Conservation (phyloP, 2,329 filamentous ascomycete genomes). For the Amylocarpus encephaloides region DNA sequence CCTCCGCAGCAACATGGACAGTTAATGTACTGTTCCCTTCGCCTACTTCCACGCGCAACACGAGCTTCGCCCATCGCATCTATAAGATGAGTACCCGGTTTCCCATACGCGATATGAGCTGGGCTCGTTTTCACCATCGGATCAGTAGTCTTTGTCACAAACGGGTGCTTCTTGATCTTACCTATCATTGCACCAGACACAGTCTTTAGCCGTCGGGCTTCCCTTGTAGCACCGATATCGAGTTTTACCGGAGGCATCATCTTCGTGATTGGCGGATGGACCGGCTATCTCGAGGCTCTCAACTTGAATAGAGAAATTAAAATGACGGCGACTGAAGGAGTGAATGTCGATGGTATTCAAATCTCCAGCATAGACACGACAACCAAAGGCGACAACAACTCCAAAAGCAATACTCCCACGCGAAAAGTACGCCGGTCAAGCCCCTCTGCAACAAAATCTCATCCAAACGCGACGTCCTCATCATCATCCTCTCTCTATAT, state of each 20-base stretch:
- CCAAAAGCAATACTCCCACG: slow-evolving; percentile 3
- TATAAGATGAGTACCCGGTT: slow-evolving; percentile 17
- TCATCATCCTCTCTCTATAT: neutral
- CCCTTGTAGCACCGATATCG: slow-evolving; percentile 16
- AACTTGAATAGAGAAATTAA: slow-evolving; percentile 14
- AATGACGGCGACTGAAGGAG: slow-evolving; percentile 10
- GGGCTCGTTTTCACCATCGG: slow-evolving; percentile 17
- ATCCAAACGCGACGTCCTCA: neutral
- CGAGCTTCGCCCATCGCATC: slow-evolving; percentile 5
- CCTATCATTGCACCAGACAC: slow-evolving; percentile 15
- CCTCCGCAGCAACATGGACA: neutral
- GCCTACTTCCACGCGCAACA: slow-evolving; percentile 4
- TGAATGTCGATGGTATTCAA: slow-evolving; percentile 5
- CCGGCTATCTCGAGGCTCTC: slow-evolving; percentile 18
- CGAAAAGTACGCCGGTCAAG: neutral
- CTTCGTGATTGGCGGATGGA: slow-evolving; percentile 17
- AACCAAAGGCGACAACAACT: neutral
- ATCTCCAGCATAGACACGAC: neutral
- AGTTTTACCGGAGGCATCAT: slow-evolving; percentile 15
- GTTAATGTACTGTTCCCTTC: slow-evolving; percentile 8
- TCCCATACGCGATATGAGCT: slow-evolving; percentile 19
- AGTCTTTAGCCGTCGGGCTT: slow-evolving; percentile 7
- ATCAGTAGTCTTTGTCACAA: slow-evolving; percentile 19
- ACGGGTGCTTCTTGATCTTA: slow-evolving; percentile 20
- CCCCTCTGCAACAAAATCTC: neutral